Evolutionary conservation across 2,329 filamentous ascomycete species (phyloP), one percentile per base, ranked within the genome.

Genomic region (Blastomyces gilchristii): DNA sequence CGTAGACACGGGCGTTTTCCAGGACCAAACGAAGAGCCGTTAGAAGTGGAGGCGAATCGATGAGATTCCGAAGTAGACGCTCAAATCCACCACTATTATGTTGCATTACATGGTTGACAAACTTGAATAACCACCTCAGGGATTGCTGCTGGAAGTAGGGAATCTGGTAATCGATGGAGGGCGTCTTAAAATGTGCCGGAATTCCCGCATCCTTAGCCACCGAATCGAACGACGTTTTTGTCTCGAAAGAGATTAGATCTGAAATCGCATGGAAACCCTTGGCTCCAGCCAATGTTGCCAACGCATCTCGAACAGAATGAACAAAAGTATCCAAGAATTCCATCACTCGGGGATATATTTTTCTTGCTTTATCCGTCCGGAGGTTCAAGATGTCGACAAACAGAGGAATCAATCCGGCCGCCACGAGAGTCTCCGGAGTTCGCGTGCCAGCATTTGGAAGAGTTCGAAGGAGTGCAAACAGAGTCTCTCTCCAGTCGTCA

Each of bases 61-160:
- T 95, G 64, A 99, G 78, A 71, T 97, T 99, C 62, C 95, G 86
- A 69, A 99, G 80, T 5, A 97, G 80, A 45, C 94, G 88, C 72
- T 97, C 94, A 63, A 92, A 93, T 64, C 92, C 94, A 63, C 89
- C 90, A 62, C 89, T 74, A 79, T 87, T 82, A 82, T 95, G 75
- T 77, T 88, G 79, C 87, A 97, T 96, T 78, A 97, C 88, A 73
- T 97, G 92, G 69, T 96, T 92, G 66, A 96, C 88, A 72, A 97
- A 96, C 74, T 96, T 97, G 75, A 99, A 88, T 54, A 97, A 81
- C 85, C 90, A 95, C 71, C 95, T 92, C 39, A 99, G 81, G 22
- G 91, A 93, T 74, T 96, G 91, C 73, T 97, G 94, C 68, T 96
- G 89, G 73, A 91, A 91, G 73, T 91, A 97, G 0, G 92, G 91